phyloP scores from a whole-genome alignment of 2,329 filamentous ascomycete species.

The Diaporthe sp. region DNA sequence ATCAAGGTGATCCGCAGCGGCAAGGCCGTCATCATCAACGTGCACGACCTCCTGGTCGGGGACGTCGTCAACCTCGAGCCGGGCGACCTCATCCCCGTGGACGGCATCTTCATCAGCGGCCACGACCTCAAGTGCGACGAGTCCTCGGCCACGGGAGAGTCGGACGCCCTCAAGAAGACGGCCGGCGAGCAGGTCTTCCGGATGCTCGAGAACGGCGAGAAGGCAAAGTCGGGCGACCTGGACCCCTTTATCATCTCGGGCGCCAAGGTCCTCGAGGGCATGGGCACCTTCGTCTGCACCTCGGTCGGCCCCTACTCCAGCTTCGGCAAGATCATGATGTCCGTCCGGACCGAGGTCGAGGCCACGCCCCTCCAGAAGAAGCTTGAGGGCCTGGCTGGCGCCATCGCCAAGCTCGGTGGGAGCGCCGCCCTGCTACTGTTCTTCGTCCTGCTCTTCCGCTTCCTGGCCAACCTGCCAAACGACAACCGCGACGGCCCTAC shows the following conservation, averaged over 20 bases:
- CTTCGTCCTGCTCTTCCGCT: constrained; percentile 83
- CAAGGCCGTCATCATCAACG: constrained; percentile 70
- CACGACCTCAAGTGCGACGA: constrained; percentile 78
- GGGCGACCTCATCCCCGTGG: constrained; percentile 76
- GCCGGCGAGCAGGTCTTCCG: constrained; percentile 70
- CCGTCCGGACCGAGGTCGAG: constrained; percentile 64
- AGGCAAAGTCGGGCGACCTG: constrained; percentile 57
- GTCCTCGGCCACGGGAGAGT: constrained; percentile 79
- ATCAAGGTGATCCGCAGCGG: constrained; percentile 77
- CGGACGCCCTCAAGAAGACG: constrained; percentile 77
- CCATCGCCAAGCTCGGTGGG: constrained; percentile 65
- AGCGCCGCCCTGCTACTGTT: constrained; percentile 81
- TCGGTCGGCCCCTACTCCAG: constrained; percentile 69
- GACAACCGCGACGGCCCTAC: constrained; percentile 63
- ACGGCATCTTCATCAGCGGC: constrained; percentile 75
- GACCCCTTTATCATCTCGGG: constrained; percentile 77
- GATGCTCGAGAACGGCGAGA: constrained; percentile 63
- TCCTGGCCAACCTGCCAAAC: constrained; percentile 72
- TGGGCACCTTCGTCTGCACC: constrained; percentile 68
- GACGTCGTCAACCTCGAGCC: constrained; percentile 78
- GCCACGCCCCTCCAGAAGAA: constrained; percentile 69
- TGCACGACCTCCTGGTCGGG: constrained; percentile 75
- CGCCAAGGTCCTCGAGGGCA: constrained; percentile 66
- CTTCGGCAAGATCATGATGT: constrained; percentile 70
- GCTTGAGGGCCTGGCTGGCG: constrained; percentile 60